Base-by-base conservation (phyloP, 306 rosid species). In the Luffa aegyptiaca region DNA sequence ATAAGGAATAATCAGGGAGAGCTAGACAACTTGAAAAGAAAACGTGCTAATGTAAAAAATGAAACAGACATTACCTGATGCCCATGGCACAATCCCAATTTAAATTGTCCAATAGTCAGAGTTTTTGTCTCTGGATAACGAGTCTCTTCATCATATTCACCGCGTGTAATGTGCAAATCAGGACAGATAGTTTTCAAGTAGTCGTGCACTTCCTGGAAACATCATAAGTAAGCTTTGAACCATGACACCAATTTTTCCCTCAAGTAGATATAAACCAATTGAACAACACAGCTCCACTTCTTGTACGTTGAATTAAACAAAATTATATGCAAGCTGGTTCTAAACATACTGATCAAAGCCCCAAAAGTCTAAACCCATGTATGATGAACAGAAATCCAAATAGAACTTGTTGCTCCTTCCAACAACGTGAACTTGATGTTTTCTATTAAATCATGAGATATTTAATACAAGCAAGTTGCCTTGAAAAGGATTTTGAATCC, bases 101-200 rank as follows among this genome's bases (percentile, higher is more conserved):
- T 95, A 86, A 95, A 95, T 84, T 95, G 99, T 70, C 99, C 99
- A 46, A 95, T 95, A 26, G 97, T 95, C 77, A 95, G 90, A 14
- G 97, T 95, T 83, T 95, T 95, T 77, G 97, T 92, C 92, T 95
- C 98, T 1, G 97, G 98, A 88, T 95, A 95, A 83, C 75, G 83
- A 35, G 89, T 86, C 83, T 95, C 98, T 77, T 95, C 98, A 71
- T 95, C 98, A 73, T 91, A 95, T 86, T 95, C 98, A 39, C 98
- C 98, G 48, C 97, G 90, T 61, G 97, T 36, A 62, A 95, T 92
- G 86, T 95, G 97, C 89, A 95, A 86, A 77, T 95, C 97, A 3
- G 98, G 96, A 81, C 98, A 95, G 52, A 95, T 96, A 69, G 98
- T 93, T 94, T 90, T 95, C 87, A 95, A 86, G 91, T 95, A 95